Base-by-base conservation (phyloP, 2,329 filamentous ascomycete species). In the Stagonosporopsis vannaccii region DNA sequence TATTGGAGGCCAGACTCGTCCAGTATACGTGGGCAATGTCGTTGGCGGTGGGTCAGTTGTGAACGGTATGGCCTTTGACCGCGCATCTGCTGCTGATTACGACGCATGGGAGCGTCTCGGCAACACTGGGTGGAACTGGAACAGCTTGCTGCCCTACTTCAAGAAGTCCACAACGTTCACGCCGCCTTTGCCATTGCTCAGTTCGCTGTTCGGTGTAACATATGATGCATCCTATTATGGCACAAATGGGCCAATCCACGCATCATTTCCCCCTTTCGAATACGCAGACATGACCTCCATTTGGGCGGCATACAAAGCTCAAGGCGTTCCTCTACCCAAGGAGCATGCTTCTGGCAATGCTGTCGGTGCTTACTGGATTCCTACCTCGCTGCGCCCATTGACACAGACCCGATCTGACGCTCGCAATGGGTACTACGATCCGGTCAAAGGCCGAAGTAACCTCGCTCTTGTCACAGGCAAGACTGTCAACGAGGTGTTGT, bases 41-140 rank as follows among this genome's bases (percentile, higher is more conserved):
- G 68, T 78, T 3, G 76, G 76, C 3, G 77, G 76, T 1, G 70
- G 73, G 11, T 72, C 69, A 17, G 70, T 72, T 1, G 68, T 78
- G 22, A 78, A 79, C 60, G 73, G 74, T 7, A 75, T 79, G 74
- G 62, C 70, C 6, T 76, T 74, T 53, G 73, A 75, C 48, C 71
- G 76, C 6, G 77, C 68, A 12, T 63, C 68, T 30, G 63, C 66
- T 17, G 70, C 60, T 6, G 75, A 77, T 54, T 78, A 78, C 42
- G 81, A 88, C 69, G 79, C 78, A 0, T 88, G 85, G 85, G 81
- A 80, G 42, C 71, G 76, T 26, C 71, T 88, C 9, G 85, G 85
- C 0, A 88, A 87, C 61, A 52, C 61, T 1, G 85, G 84, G 2
- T 75, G 72, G 72, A 66, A 63, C 13, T 75, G 69, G 68, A 51